A percentile compares a stretch with the other conserved stretches of the same genome.
Evolutionary conservation across 2,329 filamentous ascomycete genomes (phyloP).

Genomic region (Scorias spongiosa): DNA sequence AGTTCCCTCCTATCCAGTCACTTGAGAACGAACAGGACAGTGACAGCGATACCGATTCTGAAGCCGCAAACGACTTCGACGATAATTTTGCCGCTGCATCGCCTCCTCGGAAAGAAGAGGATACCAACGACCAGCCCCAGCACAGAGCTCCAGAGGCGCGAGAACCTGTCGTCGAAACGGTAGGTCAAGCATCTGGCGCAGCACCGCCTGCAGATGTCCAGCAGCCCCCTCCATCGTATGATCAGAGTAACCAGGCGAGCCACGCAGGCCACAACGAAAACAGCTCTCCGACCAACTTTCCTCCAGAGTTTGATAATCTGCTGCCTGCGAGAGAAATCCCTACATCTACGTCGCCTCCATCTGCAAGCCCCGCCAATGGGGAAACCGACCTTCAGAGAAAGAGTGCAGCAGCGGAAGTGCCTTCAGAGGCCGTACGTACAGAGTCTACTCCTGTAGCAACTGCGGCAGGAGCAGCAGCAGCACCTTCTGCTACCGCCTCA

Average conservation of each 20-base stretch:
- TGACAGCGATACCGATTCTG: slow-evolving; percentile 63
- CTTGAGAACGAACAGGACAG: slow-evolving; percentile 71
- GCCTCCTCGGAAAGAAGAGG: slow-evolving; percentile 9
- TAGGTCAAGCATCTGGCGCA: slow-evolving; percentile 21
- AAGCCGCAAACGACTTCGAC: slow-evolving; percentile 55
- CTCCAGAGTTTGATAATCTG: slow-evolving; percentile 39
- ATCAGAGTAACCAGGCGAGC: slow-evolving; percentile 24
- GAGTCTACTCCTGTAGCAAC: slow-evolving; percentile 15
- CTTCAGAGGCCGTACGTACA: slow-evolving; percentile 1
- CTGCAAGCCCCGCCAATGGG: neutral
- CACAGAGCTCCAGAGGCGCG: slow-evolving; percentile 8
- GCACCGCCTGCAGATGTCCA: slow-evolving; percentile 41
- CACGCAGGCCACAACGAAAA: slow-evolving; percentile 19
- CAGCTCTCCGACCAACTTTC: slow-evolving; percentile 26
- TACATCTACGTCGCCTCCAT: slow-evolving; percentile 14
- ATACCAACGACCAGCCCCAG: neutral
- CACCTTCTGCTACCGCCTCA: slow-evolving; percentile 11
- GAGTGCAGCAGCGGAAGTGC: neutral
- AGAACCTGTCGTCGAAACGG: slow-evolving; percentile 9
- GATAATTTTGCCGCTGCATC: slow-evolving; percentile 71
- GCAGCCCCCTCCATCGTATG: slow-evolving; percentile 42
- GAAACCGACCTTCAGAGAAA: neutral
- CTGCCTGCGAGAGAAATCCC: slow-evolving; percentile 41
- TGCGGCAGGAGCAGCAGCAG: slow-evolving; percentile 9
- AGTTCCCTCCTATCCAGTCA: slow-evolving; percentile 90